Conservation (phyloP, 2,329 filamentous ascomycete genomes). For the Xylaria sp. region DNA sequence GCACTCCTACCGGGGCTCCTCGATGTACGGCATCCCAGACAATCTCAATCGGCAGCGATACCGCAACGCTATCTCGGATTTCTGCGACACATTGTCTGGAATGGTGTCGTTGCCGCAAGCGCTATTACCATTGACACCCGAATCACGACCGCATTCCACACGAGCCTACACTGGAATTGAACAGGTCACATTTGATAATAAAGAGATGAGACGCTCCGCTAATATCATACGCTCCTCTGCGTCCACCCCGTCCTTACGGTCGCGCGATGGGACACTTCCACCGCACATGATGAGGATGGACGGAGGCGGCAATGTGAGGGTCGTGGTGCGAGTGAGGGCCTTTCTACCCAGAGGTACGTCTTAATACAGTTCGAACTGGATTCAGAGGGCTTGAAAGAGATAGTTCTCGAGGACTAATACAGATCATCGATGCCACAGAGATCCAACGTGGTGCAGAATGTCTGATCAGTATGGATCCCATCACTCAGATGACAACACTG, state of each 20-base stretch:
- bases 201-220: constrained; percentile 30
- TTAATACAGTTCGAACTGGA: neutral
- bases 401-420: constrained; percentile 20
- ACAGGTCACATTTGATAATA: constrained; percentile 18
- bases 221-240: constrained; percentile 69
- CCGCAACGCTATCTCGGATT: constrained; percentile 41
- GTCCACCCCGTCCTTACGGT: constrained; percentile 81
- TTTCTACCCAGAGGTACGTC: constrained; percentile 80
- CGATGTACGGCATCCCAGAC: constrained; percentile 44
- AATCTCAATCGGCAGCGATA: constrained; percentile 41
- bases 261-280: constrained; percentile 74
- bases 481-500: constrained; percentile 85
- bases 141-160: constrained; percentile 49
- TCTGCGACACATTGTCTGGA: constrained; percentile 46
- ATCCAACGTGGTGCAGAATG: constrained; percentile 83
- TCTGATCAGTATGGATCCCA: constrained; percentile 90
- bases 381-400: neutral
- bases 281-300: constrained; percentile 66
- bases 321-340: constrained; percentile 82
- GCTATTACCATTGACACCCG: constrained; percentile 53
- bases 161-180: constrained; percentile 39
- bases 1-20: neutral
- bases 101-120: constrained; percentile 56
- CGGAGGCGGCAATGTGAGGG: constrained; percentile 79
- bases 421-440: constrained; percentile 70